These are phyloP conservation scores for Drechslerella stenobrocha DNA, from an alignment of 2,329 filamentous ascomycete genomes.

Conservation along the genomic window DNA sequence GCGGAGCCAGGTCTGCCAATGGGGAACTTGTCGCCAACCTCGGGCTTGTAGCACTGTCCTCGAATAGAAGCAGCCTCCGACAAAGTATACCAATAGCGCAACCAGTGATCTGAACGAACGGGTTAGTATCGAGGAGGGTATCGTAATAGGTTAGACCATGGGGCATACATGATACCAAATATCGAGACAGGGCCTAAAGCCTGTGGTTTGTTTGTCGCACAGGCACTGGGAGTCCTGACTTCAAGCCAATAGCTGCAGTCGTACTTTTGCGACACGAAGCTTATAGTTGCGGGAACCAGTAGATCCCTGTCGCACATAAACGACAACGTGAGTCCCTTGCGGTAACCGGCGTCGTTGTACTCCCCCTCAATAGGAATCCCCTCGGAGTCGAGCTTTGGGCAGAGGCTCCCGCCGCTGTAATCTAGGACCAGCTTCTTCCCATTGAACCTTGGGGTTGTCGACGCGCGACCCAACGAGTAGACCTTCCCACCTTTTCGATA, in stretches of 20 bases:
- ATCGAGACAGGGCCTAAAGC: slow-evolving; percentile 72
- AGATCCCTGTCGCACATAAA: slow-evolving; percentile 88
- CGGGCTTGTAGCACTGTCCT: slow-evolving; percentile 90
- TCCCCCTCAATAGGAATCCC: slow-evolving; percentile 56
- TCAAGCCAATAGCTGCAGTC: slow-evolving; percentile 97
- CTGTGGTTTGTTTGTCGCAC: slow-evolving; percentile 68
- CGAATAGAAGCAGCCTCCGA: slow-evolving; percentile 94
- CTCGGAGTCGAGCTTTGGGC: slow-evolving; percentile 57
- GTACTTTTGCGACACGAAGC: slow-evolving; percentile 86
- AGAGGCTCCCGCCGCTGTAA: slow-evolving; percentile 76
- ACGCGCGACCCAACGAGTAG: slow-evolving; percentile 42
- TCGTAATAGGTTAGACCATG: slow-evolving; percentile 52
- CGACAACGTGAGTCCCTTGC: slow-evolving; percentile 84
- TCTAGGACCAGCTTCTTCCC: slow-evolving; percentile 76
- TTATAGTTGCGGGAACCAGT: slow-evolving; percentile 68
- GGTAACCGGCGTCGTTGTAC: slow-evolving; percentile 56
- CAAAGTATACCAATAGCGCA: slow-evolving; percentile 81
- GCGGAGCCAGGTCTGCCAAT: slow-evolving; percentile 89
- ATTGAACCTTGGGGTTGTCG: slow-evolving; percentile 61
- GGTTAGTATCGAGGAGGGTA: not conserved
- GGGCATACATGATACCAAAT: slow-evolving; percentile 80
- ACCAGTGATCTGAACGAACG: slow-evolving; percentile 60
- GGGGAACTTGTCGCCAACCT: slow-evolving; percentile 92
- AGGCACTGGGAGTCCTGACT: slow-evolving; percentile 80
- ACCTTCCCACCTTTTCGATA: slow-evolving; percentile 61